These are phyloP conservation scores for Fusarium incarnatum DNA, from an alignment of 2,329 filamentous ascomycete genomes.

Conservation along the genomic window DNA sequence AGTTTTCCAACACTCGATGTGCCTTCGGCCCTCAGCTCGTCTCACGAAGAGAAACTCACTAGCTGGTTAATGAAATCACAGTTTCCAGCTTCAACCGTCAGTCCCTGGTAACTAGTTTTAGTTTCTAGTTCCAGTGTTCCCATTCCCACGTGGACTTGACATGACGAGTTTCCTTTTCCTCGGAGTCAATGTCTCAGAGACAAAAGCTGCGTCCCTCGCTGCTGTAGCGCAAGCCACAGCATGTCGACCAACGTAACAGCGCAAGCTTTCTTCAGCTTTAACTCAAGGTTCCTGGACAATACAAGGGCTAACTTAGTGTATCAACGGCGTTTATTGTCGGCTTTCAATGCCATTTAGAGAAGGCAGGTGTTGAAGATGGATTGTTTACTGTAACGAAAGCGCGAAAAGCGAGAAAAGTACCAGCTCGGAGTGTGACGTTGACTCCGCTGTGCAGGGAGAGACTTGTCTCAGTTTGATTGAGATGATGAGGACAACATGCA, in stretches of 20 bases:
- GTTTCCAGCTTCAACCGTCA: not conserved
- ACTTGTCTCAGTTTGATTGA: conserved; percentile 10
- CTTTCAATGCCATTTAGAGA: not conserved
- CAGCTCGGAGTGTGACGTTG: not conserved
- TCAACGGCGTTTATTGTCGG: conserved; percentile 5
- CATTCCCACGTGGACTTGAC: conserved; percentile 31
- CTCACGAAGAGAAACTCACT: not conserved
- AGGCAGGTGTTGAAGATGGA: not conserved
- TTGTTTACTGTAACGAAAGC: not conserved
- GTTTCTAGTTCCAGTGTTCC: conserved; percentile 9
- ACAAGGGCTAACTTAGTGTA: not conserved
- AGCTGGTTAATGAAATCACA: not conserved
- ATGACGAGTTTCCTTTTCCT: conserved; percentile 20
- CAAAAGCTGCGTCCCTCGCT: conserved; percentile 22
- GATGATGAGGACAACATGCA: not conserved
- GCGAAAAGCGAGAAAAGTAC: conserved; percentile 1
- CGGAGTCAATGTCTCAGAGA: conserved; percentile 28
- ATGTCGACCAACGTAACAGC: conserved; percentile 16
- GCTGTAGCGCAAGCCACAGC: conserved; percentile 34
- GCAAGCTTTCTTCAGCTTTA: conserved; percentile 1
- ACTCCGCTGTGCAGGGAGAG: not conserved
- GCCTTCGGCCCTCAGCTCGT: not conserved
- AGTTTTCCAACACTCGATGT: not conserved
- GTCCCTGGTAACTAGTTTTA: not conserved
- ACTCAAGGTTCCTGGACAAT: not conserved